phyloP scores from a whole-genome alignment of 345 rosid species.

The Anacardium occidentale region DNA sequence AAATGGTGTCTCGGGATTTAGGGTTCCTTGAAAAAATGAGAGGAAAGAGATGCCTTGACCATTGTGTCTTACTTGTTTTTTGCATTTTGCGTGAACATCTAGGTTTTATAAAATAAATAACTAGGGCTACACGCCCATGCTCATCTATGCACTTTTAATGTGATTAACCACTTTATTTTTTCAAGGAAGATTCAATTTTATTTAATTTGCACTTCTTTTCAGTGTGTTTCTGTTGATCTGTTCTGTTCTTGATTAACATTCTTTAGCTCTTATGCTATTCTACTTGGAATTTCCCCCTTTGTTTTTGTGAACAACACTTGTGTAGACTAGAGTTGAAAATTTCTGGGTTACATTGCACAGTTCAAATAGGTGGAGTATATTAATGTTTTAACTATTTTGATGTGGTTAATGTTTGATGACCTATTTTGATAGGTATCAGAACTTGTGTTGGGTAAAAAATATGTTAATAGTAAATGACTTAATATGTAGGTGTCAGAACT shows the following conservation, averaged over 20 bases:
- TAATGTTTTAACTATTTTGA: not conserved
- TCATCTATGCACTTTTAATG: not conserved
- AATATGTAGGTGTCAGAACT: constrained; percentile 66
- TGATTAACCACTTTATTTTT: constrained; percentile 1
- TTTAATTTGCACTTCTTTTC: not conserved
- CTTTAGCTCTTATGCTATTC: not conserved
- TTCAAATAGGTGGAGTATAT: not conserved
- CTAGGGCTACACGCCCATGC: not conserved
- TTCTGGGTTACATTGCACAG: not conserved
- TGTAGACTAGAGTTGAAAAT: constrained; percentile 5
- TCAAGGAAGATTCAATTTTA: not conserved
- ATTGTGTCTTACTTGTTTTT: no score
- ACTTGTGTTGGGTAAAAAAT: constrained; percentile 52
- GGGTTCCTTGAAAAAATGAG: no score
- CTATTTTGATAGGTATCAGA: constrained; percentile 64
- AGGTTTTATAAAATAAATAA: not conserved
- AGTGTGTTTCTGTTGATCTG: not conserved
- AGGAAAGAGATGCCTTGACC: no score
- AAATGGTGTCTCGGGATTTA: no score
- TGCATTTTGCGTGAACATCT: not conserved
- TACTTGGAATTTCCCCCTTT: not conserved
- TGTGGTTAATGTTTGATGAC: constrained; percentile 1
- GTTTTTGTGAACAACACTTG: not conserved
- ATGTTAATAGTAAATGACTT: constrained; percentile 23
- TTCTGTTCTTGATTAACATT: not conserved